Evolutionary conservation across 2,329 filamentous ascomycete genomes (phyloP).

Genomic region (Colletotrichum sp.): DNA sequence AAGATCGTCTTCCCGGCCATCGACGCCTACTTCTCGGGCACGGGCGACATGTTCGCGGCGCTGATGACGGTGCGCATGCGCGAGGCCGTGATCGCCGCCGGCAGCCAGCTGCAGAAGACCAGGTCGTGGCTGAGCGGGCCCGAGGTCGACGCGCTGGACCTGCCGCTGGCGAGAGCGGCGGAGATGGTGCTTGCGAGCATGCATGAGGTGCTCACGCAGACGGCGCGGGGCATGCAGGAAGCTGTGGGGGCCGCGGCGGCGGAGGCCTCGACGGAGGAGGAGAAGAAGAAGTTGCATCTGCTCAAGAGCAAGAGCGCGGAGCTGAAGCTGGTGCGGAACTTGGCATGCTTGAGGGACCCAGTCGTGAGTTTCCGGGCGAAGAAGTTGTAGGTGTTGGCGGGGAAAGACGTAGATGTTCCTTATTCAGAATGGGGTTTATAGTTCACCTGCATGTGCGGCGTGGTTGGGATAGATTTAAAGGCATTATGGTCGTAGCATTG

Average conservation of each 20-base stretch:
- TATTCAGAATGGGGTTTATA: neutral
- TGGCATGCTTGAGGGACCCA: slow-evolving; percentile 71
- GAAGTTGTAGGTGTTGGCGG: slow-evolving; percentile 41
- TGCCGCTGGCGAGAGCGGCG: slow-evolving; percentile 83
- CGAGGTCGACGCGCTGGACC: slow-evolving; percentile 67
- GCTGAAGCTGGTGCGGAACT: slow-evolving; percentile 80
- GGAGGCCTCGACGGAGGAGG: slow-evolving; percentile 47
- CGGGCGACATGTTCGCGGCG: slow-evolving; percentile 98
- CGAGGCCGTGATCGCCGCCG: slow-evolving; percentile 69
- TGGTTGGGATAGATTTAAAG: slow-evolving; percentile 4
- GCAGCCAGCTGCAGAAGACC: slow-evolving; percentile 50
- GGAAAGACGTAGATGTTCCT: neutral
- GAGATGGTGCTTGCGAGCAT: slow-evolving; percentile 92
- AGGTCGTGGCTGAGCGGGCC: slow-evolving; percentile 81
- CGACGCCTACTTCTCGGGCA: slow-evolving; percentile 94
- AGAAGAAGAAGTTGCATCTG: slow-evolving; percentile 66
- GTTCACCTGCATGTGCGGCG: slow-evolving; percentile 5
- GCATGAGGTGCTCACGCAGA: slow-evolving; percentile 80
- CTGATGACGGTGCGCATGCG: slow-evolving; percentile 87
- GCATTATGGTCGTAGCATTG: slow-evolving; percentile 5
- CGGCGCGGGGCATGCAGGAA: slow-evolving; percentile 66
- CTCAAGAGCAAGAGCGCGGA: slow-evolving; percentile 85
- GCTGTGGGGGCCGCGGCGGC: slow-evolving; percentile 51
- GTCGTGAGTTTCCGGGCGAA: slow-evolving; percentile 66
- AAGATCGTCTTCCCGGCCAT: slow-evolving; percentile 85